Base-by-base conservation (phyloP, 2,329 filamentous ascomycete genomes). In the Epichloe hybrida region DNA sequence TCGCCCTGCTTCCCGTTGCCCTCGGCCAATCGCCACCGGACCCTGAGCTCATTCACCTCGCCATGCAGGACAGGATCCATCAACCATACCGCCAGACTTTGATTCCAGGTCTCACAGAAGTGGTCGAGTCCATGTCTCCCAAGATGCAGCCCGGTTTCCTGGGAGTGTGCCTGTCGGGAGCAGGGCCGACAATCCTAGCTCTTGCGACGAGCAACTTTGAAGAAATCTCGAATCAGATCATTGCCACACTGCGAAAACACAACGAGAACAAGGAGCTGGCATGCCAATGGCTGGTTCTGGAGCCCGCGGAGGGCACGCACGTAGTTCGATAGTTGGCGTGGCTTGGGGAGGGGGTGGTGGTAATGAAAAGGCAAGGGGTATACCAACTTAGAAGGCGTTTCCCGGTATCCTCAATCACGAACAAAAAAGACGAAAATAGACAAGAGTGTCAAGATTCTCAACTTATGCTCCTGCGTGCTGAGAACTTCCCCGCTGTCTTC, bases 1-100 rank as follows among this genome's bases (percentile, higher is more conserved):
- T 95, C 66, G 90, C 91, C 2, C 77, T 98, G 47, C 78, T 98
- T 12, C 90, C 91, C 35, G 88, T 89, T 11, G 90, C 90, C 1
- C 77, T 98, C 44, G 89, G 90, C 56, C 84, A 88, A 65, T 91
- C 86, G 7, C 91, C 93, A 9, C 91, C 90, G 2, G 86, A 96
- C 63, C 84, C 93, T 21, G 84, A 94, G 60, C 84, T 95, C 68
- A 98, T 98, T 66, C 94, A 94, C 72, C 82, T 94, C 46, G 91
- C 90, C 45, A 98, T 98, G 93, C 93, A 97, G 71, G 93, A 98
- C 73, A 95, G 90, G 70, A 81, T 98, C 54, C 93, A 98, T 71
- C 93, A 98, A 69, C 93, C 89, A 42, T 97, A 98, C 72, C 84
- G 93, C 50, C 84, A 93, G 69, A 84, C 79, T 2, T 79, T 98